Evolutionary conservation across 257 asterid species (phyloP).

Genomic region (Solanum chiquidenum): DNA sequence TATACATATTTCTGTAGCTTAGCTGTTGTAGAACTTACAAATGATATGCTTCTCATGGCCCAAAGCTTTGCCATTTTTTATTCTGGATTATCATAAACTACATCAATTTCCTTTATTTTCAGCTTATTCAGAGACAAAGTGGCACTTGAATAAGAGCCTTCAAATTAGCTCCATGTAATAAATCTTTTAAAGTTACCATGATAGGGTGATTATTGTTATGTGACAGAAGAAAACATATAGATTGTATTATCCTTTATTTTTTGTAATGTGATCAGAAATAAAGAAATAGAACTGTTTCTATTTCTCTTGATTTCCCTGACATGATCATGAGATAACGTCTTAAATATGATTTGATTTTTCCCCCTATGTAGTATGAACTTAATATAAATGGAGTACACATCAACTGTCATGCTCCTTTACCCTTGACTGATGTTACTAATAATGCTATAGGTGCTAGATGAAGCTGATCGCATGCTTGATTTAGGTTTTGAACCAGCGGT

Average conservation of each 20-base stretch:
- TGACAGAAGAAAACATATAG: background rate
- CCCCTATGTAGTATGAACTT: background rate
- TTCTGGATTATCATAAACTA: background rate
- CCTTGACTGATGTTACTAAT: background rate
- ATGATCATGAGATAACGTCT: background rate
- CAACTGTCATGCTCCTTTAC: background rate
- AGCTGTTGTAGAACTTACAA: background rate
- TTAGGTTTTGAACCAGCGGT: slow-evolving; percentile 99
- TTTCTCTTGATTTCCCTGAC: background rate
- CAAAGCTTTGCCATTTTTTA: background rate
- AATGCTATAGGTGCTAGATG: slow-evolving; percentile 70
- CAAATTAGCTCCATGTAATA: background rate
- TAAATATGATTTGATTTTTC: background rate
- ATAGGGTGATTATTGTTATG: background rate
- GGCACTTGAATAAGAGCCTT: background rate
- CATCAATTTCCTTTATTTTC: background rate
- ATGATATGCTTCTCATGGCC: background rate
- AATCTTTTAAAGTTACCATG: background rate
- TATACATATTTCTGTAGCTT: background rate
- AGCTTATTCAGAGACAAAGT: background rate
- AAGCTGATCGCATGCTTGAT: slow-evolving; percentile 99
- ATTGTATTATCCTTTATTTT: background rate
- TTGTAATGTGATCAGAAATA: background rate
- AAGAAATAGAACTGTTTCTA: background rate
- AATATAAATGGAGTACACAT: background rate